phyloP scores from a whole-genome alignment of 306 rosid genomes.

The Glycine tomentella region DNA sequence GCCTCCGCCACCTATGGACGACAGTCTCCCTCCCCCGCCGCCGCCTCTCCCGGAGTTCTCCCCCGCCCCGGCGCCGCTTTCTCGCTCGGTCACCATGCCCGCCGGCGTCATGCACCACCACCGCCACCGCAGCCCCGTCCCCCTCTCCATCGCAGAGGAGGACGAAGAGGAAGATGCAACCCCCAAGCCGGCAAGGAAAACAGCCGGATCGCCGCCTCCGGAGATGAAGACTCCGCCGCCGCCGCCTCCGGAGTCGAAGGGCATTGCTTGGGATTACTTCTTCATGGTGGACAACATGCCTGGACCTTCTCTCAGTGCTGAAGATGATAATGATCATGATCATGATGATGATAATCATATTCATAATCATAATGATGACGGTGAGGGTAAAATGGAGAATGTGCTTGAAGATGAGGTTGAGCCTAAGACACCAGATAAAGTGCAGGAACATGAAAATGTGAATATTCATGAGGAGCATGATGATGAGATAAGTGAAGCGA shows the following conservation, averaged over 20 bases:
- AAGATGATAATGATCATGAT: slow-evolving; percentile 47
- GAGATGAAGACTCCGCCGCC: slow-evolving; percentile 66
- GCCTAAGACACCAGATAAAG: slow-evolving; percentile 82
- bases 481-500: slow-evolving; percentile 46
- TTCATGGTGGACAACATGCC: slow-evolving; percentile 68
- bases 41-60: slow-evolving; percentile 78
- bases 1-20: slow-evolving; percentile 61
- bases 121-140: slow-evolving; percentile 7
- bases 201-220: slow-evolving; percentile 49
- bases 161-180: slow-evolving; percentile 39
- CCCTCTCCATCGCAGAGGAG: slow-evolving; percentile 64
- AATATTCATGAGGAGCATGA: slow-evolving; percentile 15
- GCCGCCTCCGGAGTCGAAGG: slow-evolving; percentile 76
- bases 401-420: slow-evolving; percentile 65
- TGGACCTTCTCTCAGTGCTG: slow-evolving; percentile 60
- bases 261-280: slow-evolving; percentile 84
- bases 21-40: slow-evolving; percentile 68
- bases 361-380: slow-evolving; percentile 2
- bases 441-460: not conserved
- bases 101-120: slow-evolving; percentile 55
- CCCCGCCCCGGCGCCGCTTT: slow-evolving; percentile 61
- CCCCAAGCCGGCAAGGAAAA: not conserved
- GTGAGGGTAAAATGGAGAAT: slow-evolving; percentile 39
- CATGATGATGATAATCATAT: slow-evolving; percentile 48
- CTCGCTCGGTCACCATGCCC: slow-evolving; percentile 77